Conservation (phyloP, 2,329 filamentous ascomycete genomes). For the Colletotrichum caudatum region DNA sequence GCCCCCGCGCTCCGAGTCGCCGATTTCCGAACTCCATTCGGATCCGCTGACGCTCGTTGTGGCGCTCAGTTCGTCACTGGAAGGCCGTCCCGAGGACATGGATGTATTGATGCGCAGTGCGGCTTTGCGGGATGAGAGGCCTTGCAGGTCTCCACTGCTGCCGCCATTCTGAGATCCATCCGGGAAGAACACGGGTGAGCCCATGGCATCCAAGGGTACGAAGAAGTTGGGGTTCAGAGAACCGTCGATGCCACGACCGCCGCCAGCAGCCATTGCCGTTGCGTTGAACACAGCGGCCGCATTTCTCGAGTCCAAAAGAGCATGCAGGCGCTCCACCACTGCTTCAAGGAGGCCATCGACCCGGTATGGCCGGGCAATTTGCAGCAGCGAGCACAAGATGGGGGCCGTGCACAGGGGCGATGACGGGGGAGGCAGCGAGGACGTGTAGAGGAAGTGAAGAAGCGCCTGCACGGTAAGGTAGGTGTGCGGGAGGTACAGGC, state of each 20-base stretch:
- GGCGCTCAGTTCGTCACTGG: constrained; percentile 63
- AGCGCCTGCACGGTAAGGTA: constrained; percentile 89
- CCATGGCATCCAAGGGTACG: constrained; percentile 60
- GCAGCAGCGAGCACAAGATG: constrained; percentile 93
- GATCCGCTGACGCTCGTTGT: constrained; percentile 65
- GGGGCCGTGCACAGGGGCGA: constrained; percentile 91
- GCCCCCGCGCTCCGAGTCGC: constrained; percentile 60
- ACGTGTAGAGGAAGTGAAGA: constrained; percentile 94
- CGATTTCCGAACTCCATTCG: constrained; percentile 68
- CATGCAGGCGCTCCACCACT: constrained; percentile 89
- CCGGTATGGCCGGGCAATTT: constrained; percentile 92
- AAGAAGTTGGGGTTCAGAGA: constrained; percentile 73
- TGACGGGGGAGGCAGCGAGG: constrained; percentile 80
- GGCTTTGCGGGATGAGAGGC: constrained; percentile 51
- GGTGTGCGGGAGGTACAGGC: constrained; percentile 93
- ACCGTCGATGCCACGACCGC: constrained; percentile 84
- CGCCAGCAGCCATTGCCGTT: constrained; percentile 96
- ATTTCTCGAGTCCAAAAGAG: constrained; percentile 90
- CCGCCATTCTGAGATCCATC: constrained; percentile 37
- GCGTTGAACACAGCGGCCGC: constrained; percentile 98
- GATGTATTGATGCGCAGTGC: constrained; percentile 64
- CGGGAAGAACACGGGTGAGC: constrained; percentile 45
- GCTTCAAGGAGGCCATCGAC: constrained; percentile 93
- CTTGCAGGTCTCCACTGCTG: constrained; percentile 48
- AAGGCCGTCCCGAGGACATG: constrained; percentile 53